Base-by-base conservation (phyloP, 2,329 filamentous ascomycete genomes). In the Botryotinia globosa region DNA sequence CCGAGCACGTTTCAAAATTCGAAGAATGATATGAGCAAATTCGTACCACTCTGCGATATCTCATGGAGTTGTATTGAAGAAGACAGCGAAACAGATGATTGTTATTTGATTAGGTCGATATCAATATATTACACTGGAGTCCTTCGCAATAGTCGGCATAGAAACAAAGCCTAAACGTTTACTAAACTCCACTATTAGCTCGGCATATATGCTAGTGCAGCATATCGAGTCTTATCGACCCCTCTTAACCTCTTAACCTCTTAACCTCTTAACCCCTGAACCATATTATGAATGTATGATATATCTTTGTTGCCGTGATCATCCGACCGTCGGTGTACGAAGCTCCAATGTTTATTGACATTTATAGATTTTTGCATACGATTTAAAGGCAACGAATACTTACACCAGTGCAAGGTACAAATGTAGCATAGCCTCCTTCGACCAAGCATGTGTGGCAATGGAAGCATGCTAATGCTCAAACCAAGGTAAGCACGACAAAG, bases 251-350 rank as follows among this genome's bases (percentile, higher is more conserved):
- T 44, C 63, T 66, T 44, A 37, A 51, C 45, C 63, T n/a, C n/a
- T n/a, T n/a, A n/a, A n/a, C 45, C 64, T 66, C 64, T 54, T 66
- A 39, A 25, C 63, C 63, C 63, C 63, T 66, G 63, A 37, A 51
- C 45, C 63, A 51, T n/a, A n/a, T n/a, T n/a, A n/a, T n/a, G n/a
- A n/a, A n/a, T n/a, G n/a, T n/a, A n/a, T n/a, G n/a, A n/a, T n/a
- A n/a, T n/a, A 66, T 39, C 9, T 18, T 39, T 51, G 63, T 51
- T n/a, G 45, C 29, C 63, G 62, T 65, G 63, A 65, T 34, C 20
- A 65, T 65, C 29, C 51, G 51, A 56, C 63, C 44, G 29, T 51
- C 64, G 32, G 64, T 39, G 32, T 51, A n/a, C 20, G 44, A 48
- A 48, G 29, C 29, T 37, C 63, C 51, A 63, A 44, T 44, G 61